phyloP scores from a whole-genome alignment of 2,329 filamentous ascomycete genomes.

The Triangularia verruculosa region DNA sequence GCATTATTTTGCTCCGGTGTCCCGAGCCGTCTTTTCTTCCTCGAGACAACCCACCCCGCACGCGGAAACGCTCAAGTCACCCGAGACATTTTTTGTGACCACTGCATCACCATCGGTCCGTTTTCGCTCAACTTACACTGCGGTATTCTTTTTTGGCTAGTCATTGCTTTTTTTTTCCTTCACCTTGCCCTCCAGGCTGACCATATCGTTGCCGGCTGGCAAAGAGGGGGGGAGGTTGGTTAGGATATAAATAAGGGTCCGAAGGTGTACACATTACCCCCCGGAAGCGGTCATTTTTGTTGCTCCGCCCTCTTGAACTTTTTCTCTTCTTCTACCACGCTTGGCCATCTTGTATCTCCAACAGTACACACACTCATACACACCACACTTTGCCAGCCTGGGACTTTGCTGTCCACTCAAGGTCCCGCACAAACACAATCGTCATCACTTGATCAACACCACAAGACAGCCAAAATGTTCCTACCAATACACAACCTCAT shows the following conservation, averaged over 20 bases:
- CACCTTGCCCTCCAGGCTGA: background rate
- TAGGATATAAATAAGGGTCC: background rate
- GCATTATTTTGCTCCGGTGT: background rate
- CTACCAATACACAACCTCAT: slow-evolving; percentile 12
- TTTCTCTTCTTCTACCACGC: background rate
- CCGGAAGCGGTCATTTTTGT: background rate
- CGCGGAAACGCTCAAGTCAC: background rate
- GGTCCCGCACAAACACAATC: background rate
- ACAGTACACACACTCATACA: background rate
- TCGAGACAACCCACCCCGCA: background rate
- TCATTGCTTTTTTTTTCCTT: background rate
- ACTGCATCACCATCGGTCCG: background rate
- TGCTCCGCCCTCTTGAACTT: background rate
- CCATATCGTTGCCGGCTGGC: background rate
- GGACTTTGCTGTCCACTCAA: background rate
- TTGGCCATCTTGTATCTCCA: background rate
- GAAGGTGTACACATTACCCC: background rate
- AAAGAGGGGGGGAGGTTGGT: background rate
- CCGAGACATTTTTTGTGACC: background rate
- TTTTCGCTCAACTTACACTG: background rate
- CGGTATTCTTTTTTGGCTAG: background rate
- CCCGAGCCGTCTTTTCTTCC: background rate
- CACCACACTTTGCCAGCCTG: background rate
- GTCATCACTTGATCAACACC: background rate
- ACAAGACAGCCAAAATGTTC: slow-evolving; percentile 2